phyloP scores from a whole-genome alignment of 306 rosid genomes.

The Begonia masoniana region DNA sequence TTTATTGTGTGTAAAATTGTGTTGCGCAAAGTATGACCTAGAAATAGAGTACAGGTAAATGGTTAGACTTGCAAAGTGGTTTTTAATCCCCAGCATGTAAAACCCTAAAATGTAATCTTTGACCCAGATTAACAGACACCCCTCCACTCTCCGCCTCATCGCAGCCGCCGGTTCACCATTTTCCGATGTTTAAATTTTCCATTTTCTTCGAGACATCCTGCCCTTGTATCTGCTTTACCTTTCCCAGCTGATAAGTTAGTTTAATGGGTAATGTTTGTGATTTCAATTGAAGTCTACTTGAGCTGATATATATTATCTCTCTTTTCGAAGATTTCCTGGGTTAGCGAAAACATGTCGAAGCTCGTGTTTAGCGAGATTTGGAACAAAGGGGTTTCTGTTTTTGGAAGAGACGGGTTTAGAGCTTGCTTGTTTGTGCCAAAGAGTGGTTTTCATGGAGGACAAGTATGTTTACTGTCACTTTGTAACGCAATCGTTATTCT shows the following conservation, averaged over 20 bases:
- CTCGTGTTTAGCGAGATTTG: conserved; percentile 32
- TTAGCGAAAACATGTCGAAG: conserved; percentile 46
- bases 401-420: conserved; percentile 27
- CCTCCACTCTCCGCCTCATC: not conserved
- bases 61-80: too few relatives aligned
- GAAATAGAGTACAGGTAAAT: too few relatives aligned
- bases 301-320: not conserved
- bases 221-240: too few relatives aligned
- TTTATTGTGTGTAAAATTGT: too few relatives aligned
- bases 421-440: conserved; percentile 39
- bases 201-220: too few relatives aligned
- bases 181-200: too few relatives aligned
- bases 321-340: not conserved
- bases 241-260: too few relatives aligned
- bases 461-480: conserved; percentile 24
- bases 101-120: too few relatives aligned
- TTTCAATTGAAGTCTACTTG: not conserved
- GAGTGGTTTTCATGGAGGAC: conserved; percentile 39
- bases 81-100: too few relatives aligned
- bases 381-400: conserved; percentile 19
- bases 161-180: too few relatives aligned
- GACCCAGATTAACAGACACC: conserved; percentile 7
- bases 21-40: too few relatives aligned
- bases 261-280: too few relatives aligned
- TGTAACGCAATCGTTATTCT: conserved; percentile 3